A percentile compares a stretch with the other conserved stretches of the same genome.
phyloP scores from a whole-genome alignment of 345 rosid species.

The Triadica sebifera region DNA sequence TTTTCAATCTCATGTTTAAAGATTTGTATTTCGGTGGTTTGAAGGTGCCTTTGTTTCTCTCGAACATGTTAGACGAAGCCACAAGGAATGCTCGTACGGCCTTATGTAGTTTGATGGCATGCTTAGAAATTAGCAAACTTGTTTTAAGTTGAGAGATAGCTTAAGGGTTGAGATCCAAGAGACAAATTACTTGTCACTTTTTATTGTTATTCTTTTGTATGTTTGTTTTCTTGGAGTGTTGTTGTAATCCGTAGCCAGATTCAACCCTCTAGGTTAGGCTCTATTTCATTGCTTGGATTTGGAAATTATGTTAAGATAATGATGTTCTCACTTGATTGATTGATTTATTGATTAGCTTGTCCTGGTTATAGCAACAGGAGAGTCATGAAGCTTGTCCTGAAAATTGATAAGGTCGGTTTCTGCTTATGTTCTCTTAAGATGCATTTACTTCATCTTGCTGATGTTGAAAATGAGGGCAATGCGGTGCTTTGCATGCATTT shows the following conservation, averaged over 20 bases:
- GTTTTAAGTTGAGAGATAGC: constrained; percentile 10
- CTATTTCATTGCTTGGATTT: constrained; percentile 18
- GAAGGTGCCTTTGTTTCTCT: constrained; percentile 12
- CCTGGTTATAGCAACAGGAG: background rate
- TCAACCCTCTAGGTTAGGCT: constrained; percentile 22
- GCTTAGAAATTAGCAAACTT: constrained; percentile 1
- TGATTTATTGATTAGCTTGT: constrained; percentile 15
- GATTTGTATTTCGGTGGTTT: constrained; percentile 2
- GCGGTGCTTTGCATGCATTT: too few relatives aligned
- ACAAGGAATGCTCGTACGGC: background rate
- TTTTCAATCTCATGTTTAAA: background rate
- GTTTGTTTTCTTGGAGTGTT: constrained; percentile 7
- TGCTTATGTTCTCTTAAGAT: too few relatives aligned
- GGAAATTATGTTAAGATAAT: constrained; percentile 21
- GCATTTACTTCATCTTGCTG: too few relatives aligned
- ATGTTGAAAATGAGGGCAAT: too few relatives aligned
- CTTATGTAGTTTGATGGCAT: background rate
- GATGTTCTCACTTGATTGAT: constrained; percentile 17
- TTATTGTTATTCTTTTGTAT: constrained; percentile 16
- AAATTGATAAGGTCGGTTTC: too few relatives aligned
- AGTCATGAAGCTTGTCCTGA: too few relatives aligned
- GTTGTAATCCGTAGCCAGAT: constrained; percentile 15
- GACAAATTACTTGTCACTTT: background rate
- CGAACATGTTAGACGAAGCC: background rate
- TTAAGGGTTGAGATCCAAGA: constrained; percentile 10